Conservation (phyloP, 371 early-diverging fungal species). For the Mucor velutinosus region DNA sequence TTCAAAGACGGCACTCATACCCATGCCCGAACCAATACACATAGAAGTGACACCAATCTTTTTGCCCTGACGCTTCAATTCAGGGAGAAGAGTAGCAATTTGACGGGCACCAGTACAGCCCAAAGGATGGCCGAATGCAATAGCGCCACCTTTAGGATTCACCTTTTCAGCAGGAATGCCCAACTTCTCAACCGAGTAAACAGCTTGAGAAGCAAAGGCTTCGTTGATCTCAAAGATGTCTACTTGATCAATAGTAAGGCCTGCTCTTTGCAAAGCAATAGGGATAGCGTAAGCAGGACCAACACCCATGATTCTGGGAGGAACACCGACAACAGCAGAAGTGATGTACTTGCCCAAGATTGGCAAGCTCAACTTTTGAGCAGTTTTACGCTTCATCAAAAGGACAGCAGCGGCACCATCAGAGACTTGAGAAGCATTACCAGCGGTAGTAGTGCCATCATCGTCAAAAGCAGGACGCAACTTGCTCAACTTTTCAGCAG, state of each 20-base stretch:
- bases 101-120: constrained; percentile 96
- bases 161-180: constrained; percentile 87
- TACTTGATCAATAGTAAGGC: constrained; percentile 79
- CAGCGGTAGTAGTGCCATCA: constrained; percentile 91
- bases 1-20: constrained; percentile 92
- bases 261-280: constrained; percentile 83
- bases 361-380: constrained; percentile 85
- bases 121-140: constrained; percentile 64
- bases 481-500: constrained; percentile 79
- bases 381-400: constrained; percentile 91
- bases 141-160: constrained; percentile 98
- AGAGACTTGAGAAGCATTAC: constrained; percentile 98
- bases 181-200: constrained; percentile 88
- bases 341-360: constrained; percentile 90
- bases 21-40: constrained; percentile 98
- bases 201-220: constrained; percentile 98
- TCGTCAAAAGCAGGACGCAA: constrained; percentile 89
- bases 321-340: constrained; percentile 86
- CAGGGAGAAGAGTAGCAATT: constrained; percentile 92
- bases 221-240: constrained; percentile 91
- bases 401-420: constrained; percentile 98
- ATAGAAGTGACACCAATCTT: constrained; percentile 88
- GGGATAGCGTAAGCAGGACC: constrained; percentile 97
- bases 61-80: constrained; percentile 86
- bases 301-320: constrained; percentile 93